Conservation (phyloP, 225 moss, liverwort and hornwort genomes). For the Pseudisothecium myosuroides region DNA sequence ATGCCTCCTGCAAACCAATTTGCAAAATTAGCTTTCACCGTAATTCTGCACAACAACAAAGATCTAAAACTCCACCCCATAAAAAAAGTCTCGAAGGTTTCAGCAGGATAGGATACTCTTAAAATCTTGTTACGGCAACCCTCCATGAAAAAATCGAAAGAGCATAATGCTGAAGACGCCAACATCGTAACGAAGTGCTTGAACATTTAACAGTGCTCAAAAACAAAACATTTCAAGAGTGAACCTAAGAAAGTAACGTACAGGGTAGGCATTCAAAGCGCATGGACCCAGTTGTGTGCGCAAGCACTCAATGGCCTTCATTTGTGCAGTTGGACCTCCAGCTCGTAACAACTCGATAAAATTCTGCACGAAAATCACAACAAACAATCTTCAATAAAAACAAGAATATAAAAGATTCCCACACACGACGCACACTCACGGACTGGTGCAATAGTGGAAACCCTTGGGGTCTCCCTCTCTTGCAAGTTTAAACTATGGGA, state of each 20-base stretch:
- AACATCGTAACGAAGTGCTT: neutral
- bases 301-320: slow-evolving; percentile 58
- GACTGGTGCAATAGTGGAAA: neutral
- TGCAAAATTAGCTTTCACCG: neutral
- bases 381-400: neutral
- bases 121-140: neutral
- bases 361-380: slow-evolving; percentile 21
- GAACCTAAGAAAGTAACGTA: slow-evolving; percentile 23
- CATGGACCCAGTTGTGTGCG: slow-evolving; percentile 62
- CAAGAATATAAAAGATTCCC: neutral
- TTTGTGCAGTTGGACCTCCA: slow-evolving; percentile 38
- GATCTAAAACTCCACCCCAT: neutral
- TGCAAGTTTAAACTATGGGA: neutral
- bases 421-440: neutral
- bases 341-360: slow-evolving; percentile 60
- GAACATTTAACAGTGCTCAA: neutral
- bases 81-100: neutral
- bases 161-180: neutral
- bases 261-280: slow-evolving; percentile 73
- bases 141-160: neutral
- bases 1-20: slow-evolving; percentile 52
- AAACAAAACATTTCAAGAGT: neutral
- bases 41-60: neutral
- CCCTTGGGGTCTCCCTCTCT: neutral
- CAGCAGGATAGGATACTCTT: neutral